Evolutionary conservation across 1,139 yeast genomes (phyloP).

Genomic region (Oligophagozyma castellii): DNA sequence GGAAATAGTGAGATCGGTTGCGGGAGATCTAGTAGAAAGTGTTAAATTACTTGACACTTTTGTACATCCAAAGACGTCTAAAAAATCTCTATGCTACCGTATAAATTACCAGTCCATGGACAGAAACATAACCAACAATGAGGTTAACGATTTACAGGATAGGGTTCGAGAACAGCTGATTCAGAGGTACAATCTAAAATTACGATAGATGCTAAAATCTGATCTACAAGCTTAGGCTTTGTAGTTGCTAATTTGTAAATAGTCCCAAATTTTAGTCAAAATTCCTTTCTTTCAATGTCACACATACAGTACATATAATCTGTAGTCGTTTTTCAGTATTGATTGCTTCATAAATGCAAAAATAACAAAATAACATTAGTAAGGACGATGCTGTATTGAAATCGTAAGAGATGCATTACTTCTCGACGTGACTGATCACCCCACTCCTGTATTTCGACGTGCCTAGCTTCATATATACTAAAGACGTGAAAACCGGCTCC

Average conservation of each 20-base stretch:
- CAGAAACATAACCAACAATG: slow-evolving; percentile 70
- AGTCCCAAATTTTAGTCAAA: background rate
- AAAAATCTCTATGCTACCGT: slow-evolving; percentile 73
- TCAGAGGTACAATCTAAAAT: slow-evolving; percentile 40
- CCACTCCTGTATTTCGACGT: too few species aligned
- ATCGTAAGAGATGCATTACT: too few species aligned
- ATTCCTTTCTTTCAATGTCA: background rate
- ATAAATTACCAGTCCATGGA: slow-evolving; percentile 94
- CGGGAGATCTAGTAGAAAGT: slow-evolving; percentile 82
- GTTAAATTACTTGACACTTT: slow-evolving; percentile 74
- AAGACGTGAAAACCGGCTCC: too few species aligned
- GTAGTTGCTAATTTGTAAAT: slow-evolving; percentile 4
- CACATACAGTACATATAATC: too few species aligned
- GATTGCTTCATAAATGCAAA: background rate
- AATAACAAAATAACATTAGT: too few species aligned
- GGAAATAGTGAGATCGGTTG: slow-evolving; percentile 78
- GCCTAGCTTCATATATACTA: too few species aligned
- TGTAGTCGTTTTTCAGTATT: too few species aligned
- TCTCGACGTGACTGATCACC: too few species aligned
- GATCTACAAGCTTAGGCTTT: background rate
- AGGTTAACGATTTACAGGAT: slow-evolving; percentile 58
- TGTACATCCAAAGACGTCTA: slow-evolving; percentile 69
- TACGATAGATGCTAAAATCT: slow-evolving; percentile 39
- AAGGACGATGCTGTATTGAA: too few species aligned
- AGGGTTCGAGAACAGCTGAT: slow-evolving; percentile 44